Evolutionary conservation across 345 rosid genomes (phyloP), one percentile per base, ranked within the genome.

Genomic region (Corymbia maculata): DNA sequence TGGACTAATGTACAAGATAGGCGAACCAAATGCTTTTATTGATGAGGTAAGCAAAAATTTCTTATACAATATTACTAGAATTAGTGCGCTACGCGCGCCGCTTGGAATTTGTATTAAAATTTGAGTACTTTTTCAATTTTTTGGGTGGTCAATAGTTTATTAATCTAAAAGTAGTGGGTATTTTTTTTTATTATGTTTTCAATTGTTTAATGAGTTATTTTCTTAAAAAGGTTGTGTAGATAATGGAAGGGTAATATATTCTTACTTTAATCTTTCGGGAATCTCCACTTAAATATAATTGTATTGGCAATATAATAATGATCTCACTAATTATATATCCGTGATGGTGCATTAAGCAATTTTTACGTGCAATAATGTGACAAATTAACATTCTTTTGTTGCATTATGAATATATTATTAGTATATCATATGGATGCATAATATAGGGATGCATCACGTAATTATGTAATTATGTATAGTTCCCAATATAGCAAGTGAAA

Each of bases 1-100:
- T 12, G 95, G 94, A 49, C 87, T 92, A 59, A 90, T 95, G 8
- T 95, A 95, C 94, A 88, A 84, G 80, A 86, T 90, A 51, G 99
- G 96, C 50, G 53, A 79, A 61, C 68, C 95, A 2, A 89, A 95
- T 89, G n/a, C 88, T 87, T 93, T 97, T 85, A 93, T 96, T 82
- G 89, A 90, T 24, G 91, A 91, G 95, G 99, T 96, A 61, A 26
- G 68, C 68, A 61, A 28, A 61, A 61, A 12, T 61, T 61, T 61
- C 15, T 26, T 61, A 11, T 5, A 59, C 30, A 59, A 4, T 26
- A 26, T 28, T 26, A 59, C 68, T 59, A 59, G 13, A 59, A 1
- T 59, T 30, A 61, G 0, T 61, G 32, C 32, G 7, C 53, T 52
- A 5, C 17, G 7, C 15, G 68, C 2, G 32, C 28, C 68, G 4